These are phyloP conservation scores for Aspergillus oerlinghausenensis DNA, from an alignment of 2,329 filamentous ascomycete species.

Conservation along the genomic window DNA sequence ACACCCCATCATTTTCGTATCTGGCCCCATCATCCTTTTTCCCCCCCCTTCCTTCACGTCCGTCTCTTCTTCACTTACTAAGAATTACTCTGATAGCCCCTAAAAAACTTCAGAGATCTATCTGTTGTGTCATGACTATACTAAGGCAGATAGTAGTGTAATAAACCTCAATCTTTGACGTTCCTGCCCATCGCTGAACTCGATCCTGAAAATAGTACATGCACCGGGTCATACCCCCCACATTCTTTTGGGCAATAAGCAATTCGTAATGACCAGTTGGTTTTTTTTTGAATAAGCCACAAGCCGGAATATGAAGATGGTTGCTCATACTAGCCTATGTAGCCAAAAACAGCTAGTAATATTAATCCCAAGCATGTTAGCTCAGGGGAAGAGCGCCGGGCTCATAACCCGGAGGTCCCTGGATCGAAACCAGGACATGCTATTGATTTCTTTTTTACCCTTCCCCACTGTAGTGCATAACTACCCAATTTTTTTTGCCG, in stretches of 20 bases:
- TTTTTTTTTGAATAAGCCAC: background rate
- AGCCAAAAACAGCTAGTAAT: rapidly evolving
- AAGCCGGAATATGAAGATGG: background rate
- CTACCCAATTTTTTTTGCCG: too few species aligned
- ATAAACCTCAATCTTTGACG: background rate
- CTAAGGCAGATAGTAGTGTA: background rate
- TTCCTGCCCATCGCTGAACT: background rate
- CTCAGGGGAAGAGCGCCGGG: slow-evolving; percentile 42
- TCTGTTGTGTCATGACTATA: too few species aligned
- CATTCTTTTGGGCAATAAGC: background rate
- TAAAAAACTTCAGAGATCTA: background rate
- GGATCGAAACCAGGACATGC: slow-evolving; percentile 21
- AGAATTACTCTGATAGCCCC: too few species aligned
- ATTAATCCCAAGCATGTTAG: slow-evolving; percentile 27
- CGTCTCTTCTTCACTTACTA: too few species aligned
- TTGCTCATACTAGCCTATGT: too few species aligned
- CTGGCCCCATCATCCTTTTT: background rate
- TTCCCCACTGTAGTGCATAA: too few species aligned
- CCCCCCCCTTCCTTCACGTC: too few species aligned
- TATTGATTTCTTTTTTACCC: background rate
- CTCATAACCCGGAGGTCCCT: slow-evolving; percentile 41
- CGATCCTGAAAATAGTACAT: too few species aligned
- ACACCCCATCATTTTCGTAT: too few species aligned
- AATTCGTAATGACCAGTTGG: background rate
- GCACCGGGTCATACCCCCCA: too few species aligned